Base-by-base conservation (phyloP, 768 basidiomycete genomes). In the Lentinus tigrinus region DNA sequence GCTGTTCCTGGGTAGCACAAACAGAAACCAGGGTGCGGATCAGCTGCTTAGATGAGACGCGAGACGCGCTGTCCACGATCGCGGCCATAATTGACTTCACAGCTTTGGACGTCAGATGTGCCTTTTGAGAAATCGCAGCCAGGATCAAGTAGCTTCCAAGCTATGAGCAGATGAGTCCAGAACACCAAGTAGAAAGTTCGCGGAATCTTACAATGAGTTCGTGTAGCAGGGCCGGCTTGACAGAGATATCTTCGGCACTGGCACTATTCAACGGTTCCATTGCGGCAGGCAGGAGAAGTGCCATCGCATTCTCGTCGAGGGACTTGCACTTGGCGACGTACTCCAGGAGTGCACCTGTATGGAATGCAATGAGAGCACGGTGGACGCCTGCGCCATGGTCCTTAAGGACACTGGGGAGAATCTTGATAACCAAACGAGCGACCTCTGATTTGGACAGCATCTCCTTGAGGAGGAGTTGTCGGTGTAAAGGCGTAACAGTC, bases 341-440 rank as follows among this genome's bases (percentile, higher is more conserved):
- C 39, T 92, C 93, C 34, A 95, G 83, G 43, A 93, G 73, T 0
- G 82, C 82, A 7, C 89, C 87, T 7, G 89, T 82, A 70, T 93
- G 91, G 74, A 98, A 98, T 0, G 86, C 85, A 43, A 93, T 72
- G 16, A 98, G 73, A 0, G 89, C 82, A 37, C 86, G 86, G 68
- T 96, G 49, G 59, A 70, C 38, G 17, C 56, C 56, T 3, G 66
- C 68, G 16, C 67, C 62, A 11, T 69, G 72, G 61, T 74, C 65
- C 65, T 84, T 82, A 52, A 88, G 56, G 0, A 85, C 79, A 19
- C 66, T 67, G 0, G 90, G 86, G 2, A 96, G 79, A 14, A 96
- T 71, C 4, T 78, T 76, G 1, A 83, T 74, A 7, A 93, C 75
- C 62, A 91, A 90, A 19, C 89, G 86, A 4, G 93, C 82, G 4